Base-by-base conservation (phyloP, 1,139 yeast species). In the Nakaseomyces glabratus region DNA sequence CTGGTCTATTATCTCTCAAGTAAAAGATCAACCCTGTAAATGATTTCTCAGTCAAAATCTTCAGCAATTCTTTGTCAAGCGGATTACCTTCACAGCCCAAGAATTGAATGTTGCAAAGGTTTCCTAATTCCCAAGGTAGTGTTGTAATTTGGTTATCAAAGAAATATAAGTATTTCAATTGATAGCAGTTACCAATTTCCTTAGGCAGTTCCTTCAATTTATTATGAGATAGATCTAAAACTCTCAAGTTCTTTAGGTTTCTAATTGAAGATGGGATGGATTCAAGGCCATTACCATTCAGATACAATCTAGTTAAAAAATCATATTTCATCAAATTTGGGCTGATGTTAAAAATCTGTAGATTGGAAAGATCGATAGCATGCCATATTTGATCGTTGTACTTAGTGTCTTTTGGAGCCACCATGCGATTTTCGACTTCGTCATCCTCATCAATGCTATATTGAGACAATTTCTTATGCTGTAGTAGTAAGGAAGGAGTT, bases 31-130 rank as follows among this genome's bases (percentile, higher is more conserved):
- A 69, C 6, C 86, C 94, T 42, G 82, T 74, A 4, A 95, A 82
- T 9, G 98, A 97, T 43, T 76, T 78, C 45, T 79, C 82, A 1
- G 93, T 76, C 38, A 90, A 56, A 20, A 81, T 69, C 44, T 77
- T 73, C 35, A 85, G 74, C 38, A 73, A 58, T 28, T 71, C 74
- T 40, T 69, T 68, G 48, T 79, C 82, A 47, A 90, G 61, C 6
- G 94, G 88, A 55, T 93, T 93, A 2, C 98, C 98, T 58, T 90
- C 97, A 35, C 90, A 68, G 24, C 98, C 99, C 37, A 93, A 62
- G 53, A 88, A 80, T 46, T 82, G 81, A 43, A 93, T 68, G 49
- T 85, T 93, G 55, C 78, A 82, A 44, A 93, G 66, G 49, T 78
- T 79, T 23, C 98, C 96, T 57, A 90, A 77, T 52, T 82, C 93